Evolutionary conservation across 192 early-diverging fungal genomes (phyloP), one percentile per base, ranked within the genome.

Genomic region (Backusella luteola): DNA sequence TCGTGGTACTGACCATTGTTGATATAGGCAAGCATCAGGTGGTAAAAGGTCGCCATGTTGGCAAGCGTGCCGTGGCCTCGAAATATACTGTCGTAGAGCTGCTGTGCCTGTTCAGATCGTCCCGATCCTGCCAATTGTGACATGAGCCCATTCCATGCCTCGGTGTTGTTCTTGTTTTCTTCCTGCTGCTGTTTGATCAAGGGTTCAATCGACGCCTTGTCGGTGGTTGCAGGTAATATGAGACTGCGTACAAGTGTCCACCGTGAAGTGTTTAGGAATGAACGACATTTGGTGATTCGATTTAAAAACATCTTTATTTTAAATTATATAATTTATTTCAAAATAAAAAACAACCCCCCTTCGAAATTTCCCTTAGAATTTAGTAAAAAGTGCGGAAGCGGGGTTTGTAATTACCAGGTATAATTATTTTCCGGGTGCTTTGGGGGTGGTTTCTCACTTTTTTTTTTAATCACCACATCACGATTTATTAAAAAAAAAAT

Each of bases 11-110:
- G 36, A 0, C 63, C 72, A 15, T 69, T 35, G 12, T 69, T 66
- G 23, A 78, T 73, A 53, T 78, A 78, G 6, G 71, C 71, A 6
- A 69, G 19, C 72, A 78, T 78, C 1, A 78, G 34, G 8, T 49
- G 39, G 4, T 21, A 41, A 69, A 53, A 78, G 3, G 77, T 78
- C 1, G 4, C 6, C 44, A 78, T 69, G 36, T 46, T 66, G 2
- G 77, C 44, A 6, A 8, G 32, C 0, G 32, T 19, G 9, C 36
- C n/a, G 34, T 52, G 41, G 21, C 69, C 1, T 53, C 67, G 38
- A 26, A 76, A 76, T 56, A 76, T 23, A 9, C 35, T 5, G 8
- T 76, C 67, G 34, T 69, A 76, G 8, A 76, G 7, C 14, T 52
- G 35, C 23, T 76, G 75, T 69, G 75, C 75, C 34, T 69, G 63